Conservation (phyloP, 2,329 filamentous ascomycete species). For the Microdochium nivale region DNA sequence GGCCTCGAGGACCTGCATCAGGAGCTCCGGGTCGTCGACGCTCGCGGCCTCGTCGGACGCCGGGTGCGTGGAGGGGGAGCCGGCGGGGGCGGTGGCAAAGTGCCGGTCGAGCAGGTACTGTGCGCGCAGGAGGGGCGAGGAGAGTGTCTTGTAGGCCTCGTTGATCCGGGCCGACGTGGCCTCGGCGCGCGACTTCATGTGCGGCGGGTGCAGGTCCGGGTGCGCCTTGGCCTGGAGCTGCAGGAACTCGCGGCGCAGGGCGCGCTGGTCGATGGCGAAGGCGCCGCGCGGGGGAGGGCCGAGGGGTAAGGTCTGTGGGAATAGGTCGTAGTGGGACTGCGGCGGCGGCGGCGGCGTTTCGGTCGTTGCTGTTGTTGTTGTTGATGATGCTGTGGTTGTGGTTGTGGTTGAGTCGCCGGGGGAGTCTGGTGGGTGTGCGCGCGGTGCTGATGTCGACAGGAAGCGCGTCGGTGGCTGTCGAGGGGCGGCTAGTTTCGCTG, state of each 20-base stretch:
- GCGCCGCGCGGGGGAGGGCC: constrained; percentile 71
- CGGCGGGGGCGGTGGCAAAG: constrained; percentile 19
- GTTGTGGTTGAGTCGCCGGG: no score
- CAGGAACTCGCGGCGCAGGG: constrained; percentile 78
- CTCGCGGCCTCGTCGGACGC: constrained; percentile 69
- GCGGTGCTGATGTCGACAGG: no score
- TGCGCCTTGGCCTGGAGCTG: constrained; percentile 70
- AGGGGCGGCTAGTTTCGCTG: no score
- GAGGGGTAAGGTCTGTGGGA: constrained; percentile 66
- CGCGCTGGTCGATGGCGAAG: constrained; percentile 64
- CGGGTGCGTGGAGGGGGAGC: constrained; percentile 56
- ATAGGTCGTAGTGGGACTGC: constrained; percentile 75
- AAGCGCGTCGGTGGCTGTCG: no score
- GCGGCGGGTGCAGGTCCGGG: constrained; percentile 56
- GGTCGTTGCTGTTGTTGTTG: not conserved
- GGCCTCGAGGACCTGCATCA: constrained; percentile 75
- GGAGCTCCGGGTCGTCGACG: constrained; percentile 57
- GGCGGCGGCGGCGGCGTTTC: constrained; percentile 5
- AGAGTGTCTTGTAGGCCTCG: constrained; percentile 80
- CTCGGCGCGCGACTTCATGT: constrained; percentile 56
- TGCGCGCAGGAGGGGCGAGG: constrained; percentile 70
- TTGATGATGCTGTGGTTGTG: no score
- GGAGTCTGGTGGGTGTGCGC: no score
- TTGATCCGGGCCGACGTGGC: constrained; percentile 78
- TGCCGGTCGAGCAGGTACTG: constrained; percentile 72